A percentile compares a stretch with the other conserved stretches of the same genome.
Evolutionary conservation across 192 early-diverging fungal genomes (phyloP).

Genomic region (Coemansia sp.): DNA sequence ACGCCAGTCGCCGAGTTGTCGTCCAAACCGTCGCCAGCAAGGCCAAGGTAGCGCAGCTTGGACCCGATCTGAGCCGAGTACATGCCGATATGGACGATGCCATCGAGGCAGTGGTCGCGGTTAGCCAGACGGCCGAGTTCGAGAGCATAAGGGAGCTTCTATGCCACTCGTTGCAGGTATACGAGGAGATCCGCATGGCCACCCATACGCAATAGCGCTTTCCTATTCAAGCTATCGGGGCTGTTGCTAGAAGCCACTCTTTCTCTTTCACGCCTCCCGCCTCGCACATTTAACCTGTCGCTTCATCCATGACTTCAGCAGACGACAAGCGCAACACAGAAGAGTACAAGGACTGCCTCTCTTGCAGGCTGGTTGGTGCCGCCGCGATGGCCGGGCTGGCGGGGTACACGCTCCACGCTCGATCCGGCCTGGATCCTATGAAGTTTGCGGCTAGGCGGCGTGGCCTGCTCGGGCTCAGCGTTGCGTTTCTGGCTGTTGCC

Average conservation of each 20-base stretch:
- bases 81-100: conserved; percentile 48
- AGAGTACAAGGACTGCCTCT: conserved; percentile 41
- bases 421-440: conserved; percentile 25
- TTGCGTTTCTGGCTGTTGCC: conserved; percentile 14
- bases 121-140: conserved; percentile 28
- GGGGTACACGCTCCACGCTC: conserved; percentile 23
- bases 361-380: conserved; percentile 42
- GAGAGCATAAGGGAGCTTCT: conserved; percentile 44
- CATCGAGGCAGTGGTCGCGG: conserved; percentile 18
- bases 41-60: conserved; percentile 25
- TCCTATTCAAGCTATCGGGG: background rate
- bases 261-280: background rate
- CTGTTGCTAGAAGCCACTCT: background rate
- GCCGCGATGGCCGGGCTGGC: conserved; percentile 38
- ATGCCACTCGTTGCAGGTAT: conserved; percentile 49
- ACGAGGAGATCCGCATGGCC: conserved; percentile 32
- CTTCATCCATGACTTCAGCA: background rate
- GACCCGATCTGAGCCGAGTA: conserved; percentile 34
- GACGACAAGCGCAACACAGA: background rate
- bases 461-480: conserved; percentile 41
- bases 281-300: background rate
- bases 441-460: conserved; percentile 27
- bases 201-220: background rate
- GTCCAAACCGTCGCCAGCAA: conserved; percentile 42
- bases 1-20: conserved; percentile 39